phyloP scores from a whole-genome alignment of 2,329 filamentous ascomycete species.

The Aotearoamyces nothofagi region DNA sequence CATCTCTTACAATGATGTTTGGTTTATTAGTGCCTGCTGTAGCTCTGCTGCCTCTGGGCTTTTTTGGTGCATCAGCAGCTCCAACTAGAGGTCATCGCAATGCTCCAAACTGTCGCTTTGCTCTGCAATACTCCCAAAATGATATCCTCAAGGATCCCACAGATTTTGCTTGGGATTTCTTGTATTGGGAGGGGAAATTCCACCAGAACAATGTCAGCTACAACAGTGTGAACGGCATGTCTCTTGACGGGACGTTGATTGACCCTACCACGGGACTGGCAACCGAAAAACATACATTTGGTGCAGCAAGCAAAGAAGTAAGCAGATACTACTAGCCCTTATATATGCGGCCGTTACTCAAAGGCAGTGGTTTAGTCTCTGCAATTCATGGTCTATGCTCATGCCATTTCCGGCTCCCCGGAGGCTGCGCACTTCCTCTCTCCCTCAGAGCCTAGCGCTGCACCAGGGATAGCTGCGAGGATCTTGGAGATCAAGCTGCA shows the following conservation, averaged over 20 bases:
- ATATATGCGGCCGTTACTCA: not conserved
- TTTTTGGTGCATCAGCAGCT: conserved; percentile 1
- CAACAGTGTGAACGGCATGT: conserved; percentile 26
- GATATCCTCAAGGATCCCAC: conserved; percentile 17
- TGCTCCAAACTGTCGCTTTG: conserved; percentile 12
- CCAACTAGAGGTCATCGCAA: conserved; percentile 3
- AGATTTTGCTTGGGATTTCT: conserved; percentile 21
- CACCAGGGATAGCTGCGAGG: conserved; percentile 19
- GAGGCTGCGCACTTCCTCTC: conserved; percentile 25
- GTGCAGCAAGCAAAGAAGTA: conserved; percentile 23
- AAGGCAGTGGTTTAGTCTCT: conserved; percentile 17
- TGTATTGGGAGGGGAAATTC: conserved; percentile 30
- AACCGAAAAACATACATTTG: conserved; percentile 23
- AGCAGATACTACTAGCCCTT: conserved; percentile 1
- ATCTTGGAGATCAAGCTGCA: conserved; percentile 24
- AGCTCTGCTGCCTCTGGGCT: conserved; percentile 1
- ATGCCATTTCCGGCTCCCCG: conserved; percentile 22
- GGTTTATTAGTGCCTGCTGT: not conserved
- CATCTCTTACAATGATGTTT: not conserved
- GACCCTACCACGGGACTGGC: conserved; percentile 22
- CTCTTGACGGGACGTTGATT: conserved; percentile 24
- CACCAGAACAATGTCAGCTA: conserved; percentile 26
- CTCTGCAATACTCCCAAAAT: conserved; percentile 10
- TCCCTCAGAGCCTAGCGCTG: conserved; percentile 18
- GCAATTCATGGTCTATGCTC: conserved; percentile 28